Base-by-base conservation (phyloP, 2,329 filamentous ascomycete genomes). In the Fusarium guadeloupense region DNA sequence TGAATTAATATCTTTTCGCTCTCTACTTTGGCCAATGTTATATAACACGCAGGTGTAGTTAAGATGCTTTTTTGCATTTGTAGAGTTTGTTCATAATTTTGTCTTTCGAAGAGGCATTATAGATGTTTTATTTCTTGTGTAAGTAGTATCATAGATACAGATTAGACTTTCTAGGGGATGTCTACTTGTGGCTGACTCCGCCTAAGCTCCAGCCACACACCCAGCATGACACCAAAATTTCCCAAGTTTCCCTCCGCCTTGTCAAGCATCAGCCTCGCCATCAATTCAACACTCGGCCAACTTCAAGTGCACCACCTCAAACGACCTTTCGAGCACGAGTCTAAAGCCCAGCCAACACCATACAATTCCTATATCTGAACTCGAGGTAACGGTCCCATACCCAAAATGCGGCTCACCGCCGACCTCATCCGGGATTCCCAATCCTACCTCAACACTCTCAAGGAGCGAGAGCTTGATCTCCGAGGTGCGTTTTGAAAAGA, bases 381-480 rank as follows among this genome's bases (percentile, higher is more conserved):
- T 50, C 54, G 66, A 70, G 68, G 68, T 70, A 69, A 70, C 54
- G 53, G 49, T 45, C 47, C 66, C 31, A 46, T 41, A 66, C 50
- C 69, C 77, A 81, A 75, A 67, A 98, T 99, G 95, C 89, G 94
- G 84, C 88, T 99, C 81, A 97, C 94, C 64, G 89, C 92, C 69
- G 95, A 98, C 78, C 88, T 98, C 73, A 96, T 99, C 81, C 87
- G 92, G 79, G 89, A 87, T 78, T 97, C 95, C 75, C 90, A 97
- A 69, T 97, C 94, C 77, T 99, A 97, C 85, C 90, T 98, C 80
- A 99, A 98, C 81, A 93, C 94, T 76, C 86, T 99, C 78, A 96
- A 95, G 82, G 95, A 99, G 85, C 92, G 95, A 79, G 95, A 99
- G 86, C 88, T 99, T 77, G 93, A 98, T 84, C 92, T 99, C 73